phyloP scores from a whole-genome alignment of 176 grass and related monocot species.

The Secale cereale region DNA sequence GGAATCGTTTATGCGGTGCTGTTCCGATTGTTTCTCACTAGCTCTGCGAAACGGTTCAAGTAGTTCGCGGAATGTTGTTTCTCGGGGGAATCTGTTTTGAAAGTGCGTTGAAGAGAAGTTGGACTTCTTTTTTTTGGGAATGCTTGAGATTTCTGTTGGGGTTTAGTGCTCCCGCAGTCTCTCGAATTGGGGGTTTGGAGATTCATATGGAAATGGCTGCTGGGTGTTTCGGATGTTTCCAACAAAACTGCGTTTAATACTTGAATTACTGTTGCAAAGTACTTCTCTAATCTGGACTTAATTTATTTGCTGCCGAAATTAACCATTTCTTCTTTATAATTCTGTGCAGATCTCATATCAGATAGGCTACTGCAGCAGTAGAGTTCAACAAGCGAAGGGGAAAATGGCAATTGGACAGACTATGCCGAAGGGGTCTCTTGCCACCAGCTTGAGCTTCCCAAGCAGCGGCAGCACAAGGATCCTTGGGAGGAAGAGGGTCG shows the following conservation, averaged over 20 bases:
- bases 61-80: neutral
- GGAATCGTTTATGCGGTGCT: neutral
- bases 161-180: neutral
- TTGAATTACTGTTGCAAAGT: neutral
- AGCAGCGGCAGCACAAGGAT: conserved; percentile 53
- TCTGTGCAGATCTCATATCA: neutral
- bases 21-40: neutral
- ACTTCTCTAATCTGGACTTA: no score
- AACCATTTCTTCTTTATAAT: neutral
- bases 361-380: neutral
- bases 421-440: conserved; percentile 29
- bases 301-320: neutral
- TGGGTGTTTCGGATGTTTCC: neutral
- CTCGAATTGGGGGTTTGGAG: neutral
- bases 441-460: conserved; percentile 39
- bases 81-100: neutral
- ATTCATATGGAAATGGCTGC: neutral
- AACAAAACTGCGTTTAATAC: neutral
- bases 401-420: conserved; percentile 63
- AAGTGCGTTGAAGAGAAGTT: neutral
- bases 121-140: neutral
- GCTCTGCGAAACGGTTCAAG: neutral
- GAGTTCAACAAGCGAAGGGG: neutral
- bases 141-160: no score
- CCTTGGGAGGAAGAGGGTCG: conserved; percentile 71